phyloP scores from a whole-genome alignment of 2,329 filamentous ascomycete genomes.

The Lithohypha guttulata region DNA sequence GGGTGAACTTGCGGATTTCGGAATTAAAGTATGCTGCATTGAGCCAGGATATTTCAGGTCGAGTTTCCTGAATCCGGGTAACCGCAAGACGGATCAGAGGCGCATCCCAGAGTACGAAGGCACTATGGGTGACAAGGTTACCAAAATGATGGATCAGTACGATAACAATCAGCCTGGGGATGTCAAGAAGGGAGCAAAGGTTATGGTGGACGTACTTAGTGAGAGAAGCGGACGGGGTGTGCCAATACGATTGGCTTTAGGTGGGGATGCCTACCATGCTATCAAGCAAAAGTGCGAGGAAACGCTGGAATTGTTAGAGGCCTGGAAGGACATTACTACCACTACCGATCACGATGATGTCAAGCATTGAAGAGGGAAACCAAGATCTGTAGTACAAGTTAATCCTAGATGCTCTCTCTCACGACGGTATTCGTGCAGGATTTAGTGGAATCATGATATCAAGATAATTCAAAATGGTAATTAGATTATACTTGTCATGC shows the following conservation, averaged over 20 bases:
- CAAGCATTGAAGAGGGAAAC: too few relatives aligned
- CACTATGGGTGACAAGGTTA: conserved; percentile 10
- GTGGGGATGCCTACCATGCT: conserved; percentile 37
- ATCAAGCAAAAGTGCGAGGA: conserved; percentile 36
- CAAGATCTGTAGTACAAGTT: too few relatives aligned
- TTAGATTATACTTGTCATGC: too few relatives aligned
- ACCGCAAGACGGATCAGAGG: conserved; percentile 6
- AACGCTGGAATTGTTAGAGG: conserved; percentile 36
- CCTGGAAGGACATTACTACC: conserved; percentile 39
- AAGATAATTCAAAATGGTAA: too few relatives aligned
- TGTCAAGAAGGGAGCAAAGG: conserved; percentile 41
- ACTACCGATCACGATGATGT: conserved; percentile 25
- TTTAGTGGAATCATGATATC: too few relatives aligned
- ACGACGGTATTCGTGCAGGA: too few relatives aligned
- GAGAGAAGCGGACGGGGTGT: not conserved
- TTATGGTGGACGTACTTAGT: conserved; percentile 39
- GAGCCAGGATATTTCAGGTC: conserved; percentile 27
- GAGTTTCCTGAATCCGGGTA: conserved; percentile 12
- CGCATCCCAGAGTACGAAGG: conserved; percentile 15
- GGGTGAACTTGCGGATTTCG: conserved; percentile 26
- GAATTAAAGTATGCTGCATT: conserved; percentile 27
- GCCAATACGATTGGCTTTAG: conserved; percentile 40
- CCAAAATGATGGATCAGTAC: conserved; percentile 10
- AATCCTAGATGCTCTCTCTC: too few relatives aligned
- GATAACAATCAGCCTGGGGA: conserved; percentile 47